phyloP scores from a whole-genome alignment of 371 early-diverging fungal species.

The Choanephora cucurbitarum region DNA sequence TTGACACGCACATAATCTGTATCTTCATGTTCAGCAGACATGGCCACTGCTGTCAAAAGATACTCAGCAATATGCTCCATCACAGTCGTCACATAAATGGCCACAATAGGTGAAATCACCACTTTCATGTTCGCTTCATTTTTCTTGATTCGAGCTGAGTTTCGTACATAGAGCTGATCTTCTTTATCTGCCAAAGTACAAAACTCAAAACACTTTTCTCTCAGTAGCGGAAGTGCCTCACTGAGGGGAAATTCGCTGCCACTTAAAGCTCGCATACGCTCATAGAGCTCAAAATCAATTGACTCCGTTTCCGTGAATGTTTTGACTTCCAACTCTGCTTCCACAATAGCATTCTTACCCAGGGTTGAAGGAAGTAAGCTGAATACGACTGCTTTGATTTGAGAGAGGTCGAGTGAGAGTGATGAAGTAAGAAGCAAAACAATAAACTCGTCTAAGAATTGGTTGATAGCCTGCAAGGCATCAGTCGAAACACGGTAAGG shows the following conservation, averaged over 20 bases:
- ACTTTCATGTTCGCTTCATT: constrained; percentile 17
- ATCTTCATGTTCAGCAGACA: constrained; percentile 61
- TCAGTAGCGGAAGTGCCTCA: constrained; percentile 31
- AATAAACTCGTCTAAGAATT: constrained; percentile 66
- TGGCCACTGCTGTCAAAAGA: constrained; percentile 58
- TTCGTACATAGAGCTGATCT: constrained; percentile 31
- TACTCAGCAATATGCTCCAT: constrained; percentile 69
- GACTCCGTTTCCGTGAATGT: constrained; percentile 62
- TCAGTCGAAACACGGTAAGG: constrained; percentile 65
- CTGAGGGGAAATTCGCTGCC: constrained; percentile 29
- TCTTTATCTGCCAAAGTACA: constrained; percentile 59
- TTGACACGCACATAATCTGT: constrained; percentile 61
- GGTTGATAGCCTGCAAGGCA: constrained; percentile 62
- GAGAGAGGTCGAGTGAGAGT: constrained; percentile 55
- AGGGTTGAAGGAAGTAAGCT: constrained; percentile 57
- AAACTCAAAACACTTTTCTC: constrained; percentile 61
- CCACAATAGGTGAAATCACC: constrained; percentile 59
- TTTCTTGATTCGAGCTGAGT: constrained; percentile 19
- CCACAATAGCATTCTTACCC: constrained; percentile 70
- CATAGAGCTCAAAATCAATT: constrained; percentile 50
- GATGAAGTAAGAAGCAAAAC: constrained; percentile 51
- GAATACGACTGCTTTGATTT: constrained; percentile 57
- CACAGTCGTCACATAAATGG: constrained; percentile 68
- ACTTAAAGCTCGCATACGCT: constrained; percentile 44
- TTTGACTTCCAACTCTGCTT: constrained; percentile 68